Evolutionary conservation across 768 basidiomycete genomes (phyloP).

Genomic region (Podaxis pistillaris): DNA sequence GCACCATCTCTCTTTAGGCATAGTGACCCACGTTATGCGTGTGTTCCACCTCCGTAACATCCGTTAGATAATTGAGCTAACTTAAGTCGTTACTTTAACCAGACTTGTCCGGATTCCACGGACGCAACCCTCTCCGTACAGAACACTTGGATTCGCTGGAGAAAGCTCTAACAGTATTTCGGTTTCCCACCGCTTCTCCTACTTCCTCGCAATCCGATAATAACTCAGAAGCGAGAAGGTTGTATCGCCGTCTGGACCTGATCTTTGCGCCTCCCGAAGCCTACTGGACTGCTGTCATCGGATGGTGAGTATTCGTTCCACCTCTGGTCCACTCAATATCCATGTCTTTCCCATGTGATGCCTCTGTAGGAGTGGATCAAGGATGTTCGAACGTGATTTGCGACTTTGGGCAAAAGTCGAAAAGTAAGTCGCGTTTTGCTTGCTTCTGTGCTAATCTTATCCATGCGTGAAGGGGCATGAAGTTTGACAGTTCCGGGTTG

Average conservation of each 20-base stretch:
- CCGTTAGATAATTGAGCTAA: neutral
- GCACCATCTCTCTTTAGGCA: conserved; percentile 35
- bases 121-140: conserved; percentile 50
- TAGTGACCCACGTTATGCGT: conserved; percentile 88
- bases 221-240: conserved; percentile 21
- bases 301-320: conserved; percentile 55
- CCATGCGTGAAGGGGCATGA: conserved; percentile 53
- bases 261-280: conserved; percentile 75
- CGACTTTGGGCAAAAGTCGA: conserved; percentile 70
- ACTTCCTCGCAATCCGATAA: neutral
- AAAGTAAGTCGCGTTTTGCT: conserved; percentile 34
- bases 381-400: conserved; percentile 86
- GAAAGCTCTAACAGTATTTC: conserved; percentile 81
- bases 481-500: conserved; percentile 85
- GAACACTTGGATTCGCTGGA: conserved; percentile 81
- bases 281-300: conserved; percentile 88
- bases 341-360: neutral
- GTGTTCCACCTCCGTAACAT: conserved; percentile 27
- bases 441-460: neutral
- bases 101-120: conserved; percentile 65
- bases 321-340: neutral
- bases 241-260: conserved; percentile 77
- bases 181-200: conserved; percentile 43
- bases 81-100: neutral
- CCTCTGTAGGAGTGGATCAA: conserved; percentile 72